Evolutionary conservation across 2,329 filamentous ascomycete species (phyloP).

Genomic region (Ascomycota sp.): DNA sequence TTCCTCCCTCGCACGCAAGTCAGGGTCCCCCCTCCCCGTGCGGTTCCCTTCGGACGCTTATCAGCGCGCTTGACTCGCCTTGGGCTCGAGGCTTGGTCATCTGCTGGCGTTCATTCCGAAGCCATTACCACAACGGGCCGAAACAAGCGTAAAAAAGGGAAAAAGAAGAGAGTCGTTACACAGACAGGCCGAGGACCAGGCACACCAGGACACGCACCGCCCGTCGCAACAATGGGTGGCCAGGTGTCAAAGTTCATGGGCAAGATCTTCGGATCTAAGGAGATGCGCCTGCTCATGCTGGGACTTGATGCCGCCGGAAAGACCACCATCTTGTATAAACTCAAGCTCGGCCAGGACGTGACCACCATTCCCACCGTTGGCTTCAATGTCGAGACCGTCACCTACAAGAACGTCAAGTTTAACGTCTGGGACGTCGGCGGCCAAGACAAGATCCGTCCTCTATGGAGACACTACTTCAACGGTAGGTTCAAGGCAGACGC

Average conservation of each 20-base stretch:
- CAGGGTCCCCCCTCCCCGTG: too few relatives aligned
- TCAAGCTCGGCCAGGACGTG: slow-evolving; percentile 98
- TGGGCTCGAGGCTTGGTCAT: too few relatives aligned
- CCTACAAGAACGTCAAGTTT: slow-evolving; percentile 99
- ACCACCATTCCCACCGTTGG: slow-evolving; percentile 98
- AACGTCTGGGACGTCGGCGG: slow-evolving; percentile 99
- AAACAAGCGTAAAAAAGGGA: too few relatives aligned
- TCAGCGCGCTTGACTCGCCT: too few relatives aligned
- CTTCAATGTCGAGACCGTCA: slow-evolving; percentile 99
- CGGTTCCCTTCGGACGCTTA: too few relatives aligned
- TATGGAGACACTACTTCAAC: slow-evolving; percentile 99
- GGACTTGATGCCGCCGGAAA: slow-evolving; percentile 98
- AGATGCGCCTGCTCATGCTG: slow-evolving; percentile 99
- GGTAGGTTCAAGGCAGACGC: too few relatives aligned
- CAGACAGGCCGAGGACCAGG: too few relatives aligned
- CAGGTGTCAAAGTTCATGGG: slow-evolving; percentile 91
- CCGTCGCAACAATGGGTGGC: slow-evolving; percentile 54
- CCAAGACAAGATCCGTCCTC: slow-evolving; percentile 98
- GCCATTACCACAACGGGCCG: too few relatives aligned
- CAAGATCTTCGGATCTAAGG: slow-evolving; percentile 99
- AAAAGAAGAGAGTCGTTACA: too few relatives aligned
- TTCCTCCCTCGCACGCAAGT: too few relatives aligned
- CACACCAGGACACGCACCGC: background rate
- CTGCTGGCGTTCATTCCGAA: too few relatives aligned
- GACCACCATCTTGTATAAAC: slow-evolving; percentile 99